phyloP scores from a whole-genome alignment of 345 rosid species.

The Litchi chinensis region DNA sequence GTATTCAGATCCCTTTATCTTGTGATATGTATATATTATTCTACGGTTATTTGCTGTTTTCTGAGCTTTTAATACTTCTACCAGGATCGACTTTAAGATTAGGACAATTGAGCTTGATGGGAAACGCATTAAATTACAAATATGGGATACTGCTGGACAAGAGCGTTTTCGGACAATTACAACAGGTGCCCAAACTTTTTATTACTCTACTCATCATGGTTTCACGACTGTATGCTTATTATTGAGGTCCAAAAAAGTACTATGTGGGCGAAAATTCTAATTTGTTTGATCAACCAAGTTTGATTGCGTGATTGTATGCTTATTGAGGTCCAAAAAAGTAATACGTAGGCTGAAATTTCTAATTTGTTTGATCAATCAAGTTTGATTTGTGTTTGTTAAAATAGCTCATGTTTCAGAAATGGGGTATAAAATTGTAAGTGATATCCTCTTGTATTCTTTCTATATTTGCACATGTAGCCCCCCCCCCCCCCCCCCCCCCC shows the following conservation, averaged over 20 bases:
- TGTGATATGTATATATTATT: background rate
- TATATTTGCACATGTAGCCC: background rate
- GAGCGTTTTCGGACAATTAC: conserved; percentile 64
- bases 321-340: background rate
- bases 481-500: too few relatives aligned
- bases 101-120: conserved; percentile 74
- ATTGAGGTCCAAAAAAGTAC: background rate
- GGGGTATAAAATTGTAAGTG: background rate
- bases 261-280: background rate
- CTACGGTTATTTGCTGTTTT: background rate
- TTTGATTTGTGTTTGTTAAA: conserved; percentile 5
- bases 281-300: background rate
- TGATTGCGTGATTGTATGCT: background rate
- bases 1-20: conserved; percentile 12
- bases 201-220: background rate
- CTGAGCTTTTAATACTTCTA: conserved; percentile 12
- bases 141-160: conserved; percentile 73
- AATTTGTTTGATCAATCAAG: background rate
- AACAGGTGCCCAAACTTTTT: conserved; percentile 37
- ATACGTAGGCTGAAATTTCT: background rate
- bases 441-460: background rate
- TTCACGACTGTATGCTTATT: background rate
- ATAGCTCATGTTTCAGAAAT: background rate
- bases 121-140: conserved; percentile 72
- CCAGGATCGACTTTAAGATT: conserved; percentile 72